Evolutionary conservation across 2,329 filamentous ascomycete genomes (phyloP), one percentile per base, ranked within the genome.

Genomic region (Alternaria brassicicola): DNA sequence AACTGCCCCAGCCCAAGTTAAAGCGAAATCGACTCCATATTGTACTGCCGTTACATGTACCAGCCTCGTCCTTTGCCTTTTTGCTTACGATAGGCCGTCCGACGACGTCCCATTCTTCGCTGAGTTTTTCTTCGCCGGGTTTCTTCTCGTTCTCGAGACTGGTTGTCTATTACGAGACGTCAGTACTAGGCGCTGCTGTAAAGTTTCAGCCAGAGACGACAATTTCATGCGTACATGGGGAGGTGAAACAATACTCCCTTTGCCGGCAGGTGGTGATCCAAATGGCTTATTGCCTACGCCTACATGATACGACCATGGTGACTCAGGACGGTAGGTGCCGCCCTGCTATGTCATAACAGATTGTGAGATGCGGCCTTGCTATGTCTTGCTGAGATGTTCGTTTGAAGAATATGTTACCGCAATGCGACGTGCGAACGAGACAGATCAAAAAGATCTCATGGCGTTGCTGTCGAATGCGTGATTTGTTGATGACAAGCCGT

Each of bases 111-210:
- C 43, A 46, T 1, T 33, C 43, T 6, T 46, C 43, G 12, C 7
- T 6, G 1, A n/a, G 0, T 2, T 12, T 10, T 1, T 13, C 33
- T 0, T 33, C 43, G 17, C n/a, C n/a, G n/a, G n/a, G n/a, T 2
- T 12, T 10, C 2, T 13, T 46, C 1, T 33, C 43, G 17, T 46
- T 8, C 1, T 1, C 12, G n/a, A 0, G n/a, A 36, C n/a, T 36
- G 35, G n/a, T 31, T 13, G 1, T 46, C 6, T 0, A 1, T 30
- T 46, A 6, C 2, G 42, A 21, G 3, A 13, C n/a, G 0, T 2
- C 19, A 1, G 42, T 30, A 46, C 21, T 12, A 9, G n/a, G 42
- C 5, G 0, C 26, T 19, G 17, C 12, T 19, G 2, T 0, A 1
- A 13, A 5, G 4, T 3, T 1, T 45, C 3, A 45, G 42, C 15